Evolutionary conservation across 2,329 filamentous ascomycete species (phyloP).

Genomic region (Plenodomus biglobosus): DNA sequence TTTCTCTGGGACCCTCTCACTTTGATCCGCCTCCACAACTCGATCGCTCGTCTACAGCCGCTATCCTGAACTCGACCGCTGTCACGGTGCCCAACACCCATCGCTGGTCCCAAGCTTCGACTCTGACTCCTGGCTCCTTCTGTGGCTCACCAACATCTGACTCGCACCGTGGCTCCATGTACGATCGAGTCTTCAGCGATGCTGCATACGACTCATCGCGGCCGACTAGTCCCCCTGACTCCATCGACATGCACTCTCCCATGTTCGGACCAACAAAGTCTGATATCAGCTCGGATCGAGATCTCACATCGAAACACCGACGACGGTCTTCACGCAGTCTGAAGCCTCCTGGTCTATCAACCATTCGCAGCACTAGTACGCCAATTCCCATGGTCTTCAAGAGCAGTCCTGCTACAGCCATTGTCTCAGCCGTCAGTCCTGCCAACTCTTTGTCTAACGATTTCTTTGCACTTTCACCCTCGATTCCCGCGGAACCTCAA

Average conservation of each 20-base stretch:
- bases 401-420: constrained; percentile 37
- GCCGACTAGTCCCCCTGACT: constrained; percentile 76
- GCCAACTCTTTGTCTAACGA: constrained; percentile 36
- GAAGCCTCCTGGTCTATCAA: constrained; percentile 33
- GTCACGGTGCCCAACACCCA: constrained; percentile 58
- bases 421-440: constrained; percentile 37
- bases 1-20: constrained; percentile 60
- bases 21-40: constrained; percentile 47
- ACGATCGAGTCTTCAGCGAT: constrained; percentile 69
- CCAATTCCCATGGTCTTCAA: constrained; percentile 39
- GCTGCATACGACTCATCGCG: constrained; percentile 65
- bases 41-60: constrained; percentile 54
- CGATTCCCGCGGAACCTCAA: constrained; percentile 24
- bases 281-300: constrained; percentile 22
- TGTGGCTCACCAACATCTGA: constrained; percentile 80
- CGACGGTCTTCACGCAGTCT: constrained; percentile 31
- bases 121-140: constrained; percentile 67
- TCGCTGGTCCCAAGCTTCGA: constrained; percentile 69
- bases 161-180: constrained; percentile 69
- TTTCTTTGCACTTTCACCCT: constrained; percentile 30
- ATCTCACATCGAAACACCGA: constrained; percentile 13
- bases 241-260: constrained; percentile 61
- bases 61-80: constrained; percentile 65
- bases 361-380: constrained; percentile 37
- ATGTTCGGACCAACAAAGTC: constrained; percentile 54